Percentiles rank a stretch among this genome's conserved stretches.
Evolutionary conservation across 192 early-diverging fungal species (phyloP).

Genomic region (Coemansia sp.): DNA sequence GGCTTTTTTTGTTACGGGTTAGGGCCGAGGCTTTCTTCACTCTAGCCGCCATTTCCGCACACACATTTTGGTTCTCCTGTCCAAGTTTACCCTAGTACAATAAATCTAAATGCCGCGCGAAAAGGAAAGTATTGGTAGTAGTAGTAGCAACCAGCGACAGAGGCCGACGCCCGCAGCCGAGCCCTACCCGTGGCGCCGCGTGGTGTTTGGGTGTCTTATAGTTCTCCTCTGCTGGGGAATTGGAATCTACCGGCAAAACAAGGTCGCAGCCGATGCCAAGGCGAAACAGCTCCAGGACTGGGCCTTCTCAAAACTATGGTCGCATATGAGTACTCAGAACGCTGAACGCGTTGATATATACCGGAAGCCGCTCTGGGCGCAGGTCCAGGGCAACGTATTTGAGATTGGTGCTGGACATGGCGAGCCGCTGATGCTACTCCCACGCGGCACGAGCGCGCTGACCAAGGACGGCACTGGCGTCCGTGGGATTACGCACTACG

Average conservation of each 20-base stretch:
- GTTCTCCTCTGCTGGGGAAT: slow-evolving; percentile 26
- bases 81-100: not conserved
- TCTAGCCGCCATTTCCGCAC: not conserved
- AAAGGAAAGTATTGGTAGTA: not conserved
- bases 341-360: slow-evolving; percentile 14
- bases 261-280: not conserved
- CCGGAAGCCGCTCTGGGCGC: slow-evolving; percentile 23
- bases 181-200: slow-evolving; percentile 33
- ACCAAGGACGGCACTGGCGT: not conserved
- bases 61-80: not conserved
- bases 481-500: slow-evolving; percentile 10
- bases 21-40: no score
- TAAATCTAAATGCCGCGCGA: not conserved
- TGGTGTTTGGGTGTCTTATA: slow-evolving; percentile 12
- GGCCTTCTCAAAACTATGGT: slow-evolving; percentile 34
- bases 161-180: slow-evolving; percentile 4
- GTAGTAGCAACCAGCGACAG: slow-evolving; percentile 5
- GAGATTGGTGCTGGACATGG: slow-evolving; percentile 38
- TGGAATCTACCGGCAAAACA: slow-evolving; percentile 26
- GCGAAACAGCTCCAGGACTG: slow-evolving; percentile 26
- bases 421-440: slow-evolving; percentile 21
- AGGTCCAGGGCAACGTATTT: slow-evolving; percentile 33
- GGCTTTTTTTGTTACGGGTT: no score
- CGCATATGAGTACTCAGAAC: slow-evolving; percentile 8
- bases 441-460: not conserved